These are phyloP conservation scores for Acer yangbiense DNA, from an alignment of 345 rosid genomes.

Conservation along the genomic window DNA sequence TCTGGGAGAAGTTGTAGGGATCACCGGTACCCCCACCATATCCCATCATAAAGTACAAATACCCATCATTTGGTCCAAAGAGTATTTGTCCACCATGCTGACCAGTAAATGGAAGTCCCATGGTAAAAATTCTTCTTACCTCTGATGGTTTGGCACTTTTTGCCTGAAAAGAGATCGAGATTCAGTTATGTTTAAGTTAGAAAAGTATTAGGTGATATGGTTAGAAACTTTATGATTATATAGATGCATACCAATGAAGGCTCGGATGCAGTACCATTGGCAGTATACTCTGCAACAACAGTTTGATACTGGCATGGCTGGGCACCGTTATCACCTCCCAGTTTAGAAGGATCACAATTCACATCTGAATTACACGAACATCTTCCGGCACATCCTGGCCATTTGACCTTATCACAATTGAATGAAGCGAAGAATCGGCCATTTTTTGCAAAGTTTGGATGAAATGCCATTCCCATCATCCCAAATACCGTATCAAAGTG, in stretches of 20 bases:
- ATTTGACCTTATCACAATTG: conserved; percentile 75
- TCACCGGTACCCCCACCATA: conserved; percentile 82
- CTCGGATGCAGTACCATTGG: conserved; percentile 51
- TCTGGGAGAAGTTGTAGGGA: conserved; percentile 87
- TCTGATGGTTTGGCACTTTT: conserved; percentile 67
- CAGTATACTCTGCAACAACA: conserved; percentile 72
- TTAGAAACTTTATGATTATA: not conserved
- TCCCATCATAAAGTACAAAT: conserved; percentile 90
- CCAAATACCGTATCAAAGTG: conserved; percentile 61
- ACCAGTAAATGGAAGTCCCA: conserved; percentile 91
- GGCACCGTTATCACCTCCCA: conserved; percentile 55
- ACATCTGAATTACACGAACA: conserved; percentile 86
- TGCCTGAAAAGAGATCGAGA: conserved; percentile 49
- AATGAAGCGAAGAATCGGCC: conserved; percentile 84
- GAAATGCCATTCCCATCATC: conserved; percentile 90
- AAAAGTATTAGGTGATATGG: conserved; percentile 4
- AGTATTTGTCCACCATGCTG: conserved; percentile 95
- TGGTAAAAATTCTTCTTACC: conserved; percentile 88
- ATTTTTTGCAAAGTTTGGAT: conserved; percentile 67
- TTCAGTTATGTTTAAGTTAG: conserved; percentile 2
- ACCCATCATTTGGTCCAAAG: conserved; percentile 89
- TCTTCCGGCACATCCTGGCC: conserved; percentile 72
- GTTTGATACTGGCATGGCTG: conserved; percentile 79
- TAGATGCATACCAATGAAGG: conserved; percentile 53
- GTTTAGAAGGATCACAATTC: conserved; percentile 84